These are phyloP conservation scores for Xylaria sp. DNA, from an alignment of 2,329 filamentous ascomycete species.

Conservation along the genomic window DNA sequence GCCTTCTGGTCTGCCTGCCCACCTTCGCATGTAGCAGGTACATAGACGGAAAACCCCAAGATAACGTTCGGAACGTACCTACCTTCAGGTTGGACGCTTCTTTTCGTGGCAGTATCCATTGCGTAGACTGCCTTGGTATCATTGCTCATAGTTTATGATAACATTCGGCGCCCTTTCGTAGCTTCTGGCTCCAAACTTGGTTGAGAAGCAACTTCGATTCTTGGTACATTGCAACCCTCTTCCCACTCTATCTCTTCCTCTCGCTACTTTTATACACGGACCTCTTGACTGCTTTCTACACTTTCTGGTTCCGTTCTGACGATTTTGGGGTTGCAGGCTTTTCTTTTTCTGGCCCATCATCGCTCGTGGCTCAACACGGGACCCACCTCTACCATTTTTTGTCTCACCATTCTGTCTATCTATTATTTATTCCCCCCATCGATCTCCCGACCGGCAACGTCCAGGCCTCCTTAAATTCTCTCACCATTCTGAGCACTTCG, in stretches of 20 bases:
- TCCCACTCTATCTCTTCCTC: not conserved
- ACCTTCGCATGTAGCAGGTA: not conserved
- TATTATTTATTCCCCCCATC: conserved; percentile 21
- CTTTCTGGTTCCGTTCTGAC: conserved; percentile 15
- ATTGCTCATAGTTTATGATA: not conserved
- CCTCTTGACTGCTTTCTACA: not conserved
- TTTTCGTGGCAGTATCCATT: not conserved
- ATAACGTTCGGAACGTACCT: not conserved
- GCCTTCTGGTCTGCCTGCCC: too few species aligned
- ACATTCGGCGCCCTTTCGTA: not conserved
- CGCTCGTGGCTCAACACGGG: conserved; percentile 8
- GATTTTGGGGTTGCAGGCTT: conserved; percentile 14
- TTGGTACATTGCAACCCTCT: not conserved
- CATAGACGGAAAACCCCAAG: not conserved
- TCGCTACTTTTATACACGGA: not conserved
- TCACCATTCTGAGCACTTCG: not conserved
- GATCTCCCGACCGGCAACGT: not conserved
- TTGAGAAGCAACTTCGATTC: not conserved
- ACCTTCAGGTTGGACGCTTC: not conserved
- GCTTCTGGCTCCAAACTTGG: conserved; percentile 4
- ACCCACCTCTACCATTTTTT: not conserved
- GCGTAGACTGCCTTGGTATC: not conserved
- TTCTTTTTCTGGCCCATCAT: conserved; percentile 6
- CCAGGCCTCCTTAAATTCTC: not conserved
- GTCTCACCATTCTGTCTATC: conserved; percentile 20